phyloP scores from a whole-genome alignment of 2,329 filamentous ascomycete species.

The Metarhizium humberi region DNA sequence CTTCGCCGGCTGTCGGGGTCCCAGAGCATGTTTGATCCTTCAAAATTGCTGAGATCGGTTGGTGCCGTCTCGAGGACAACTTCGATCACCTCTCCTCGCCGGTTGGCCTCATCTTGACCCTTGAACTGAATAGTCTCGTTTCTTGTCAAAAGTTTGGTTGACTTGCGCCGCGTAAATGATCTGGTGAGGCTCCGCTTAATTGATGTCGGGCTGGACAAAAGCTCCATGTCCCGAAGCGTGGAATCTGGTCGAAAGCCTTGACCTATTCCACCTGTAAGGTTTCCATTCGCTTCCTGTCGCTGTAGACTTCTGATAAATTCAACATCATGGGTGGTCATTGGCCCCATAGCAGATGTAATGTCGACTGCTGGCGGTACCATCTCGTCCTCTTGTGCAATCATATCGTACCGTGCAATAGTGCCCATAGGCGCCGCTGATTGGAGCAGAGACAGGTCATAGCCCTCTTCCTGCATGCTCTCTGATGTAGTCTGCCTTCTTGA shows the following conservation, averaged over 20 bases:
- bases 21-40: constrained; percentile 27
- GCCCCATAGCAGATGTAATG: constrained; percentile 35
- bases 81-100: constrained; percentile 49
- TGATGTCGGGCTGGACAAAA: constrained; percentile 29
- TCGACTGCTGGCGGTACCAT: constrained; percentile 30
- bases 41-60: constrained; percentile 43
- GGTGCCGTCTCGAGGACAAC: constrained; percentile 39
- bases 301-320: constrained; percentile 36
- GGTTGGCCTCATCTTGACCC: constrained; percentile 50
- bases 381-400: constrained; percentile 20
- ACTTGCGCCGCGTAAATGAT: constrained; percentile 30
- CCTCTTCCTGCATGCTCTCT: constrained; percentile 27
- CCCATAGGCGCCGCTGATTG: constrained; percentile 30
- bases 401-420: constrained; percentile 21
- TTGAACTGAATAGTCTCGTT: constrained; percentile 36
- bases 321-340: constrained; percentile 32
- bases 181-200: constrained; percentile 27
- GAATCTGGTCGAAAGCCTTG: constrained; percentile 39
- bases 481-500: constrained; percentile 11
- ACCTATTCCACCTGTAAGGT: constrained; percentile 49
- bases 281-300: constrained; percentile 43
- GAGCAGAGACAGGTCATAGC: constrained; percentile 34
- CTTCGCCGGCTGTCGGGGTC: constrained; percentile 25
- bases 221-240: constrained; percentile 39
- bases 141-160: constrained; percentile 16